These are phyloP conservation scores for Penicillium sp. DNA, from an alignment of 2,329 filamentous ascomycete genomes.

Conservation along the genomic window DNA sequence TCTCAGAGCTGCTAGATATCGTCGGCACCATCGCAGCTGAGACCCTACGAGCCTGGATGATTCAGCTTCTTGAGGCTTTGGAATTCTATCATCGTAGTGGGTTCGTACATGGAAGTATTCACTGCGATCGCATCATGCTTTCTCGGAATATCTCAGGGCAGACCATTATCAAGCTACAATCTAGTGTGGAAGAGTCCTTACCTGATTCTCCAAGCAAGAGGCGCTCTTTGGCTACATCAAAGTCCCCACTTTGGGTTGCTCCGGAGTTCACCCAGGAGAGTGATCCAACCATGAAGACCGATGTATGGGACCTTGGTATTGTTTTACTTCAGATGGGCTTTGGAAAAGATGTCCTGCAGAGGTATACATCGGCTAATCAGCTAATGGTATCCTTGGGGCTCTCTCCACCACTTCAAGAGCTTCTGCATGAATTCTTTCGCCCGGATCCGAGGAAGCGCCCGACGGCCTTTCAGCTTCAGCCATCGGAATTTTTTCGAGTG, in stretches of 20 bases:
- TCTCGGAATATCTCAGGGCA: constrained; percentile 64
- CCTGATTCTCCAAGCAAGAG: constrained; percentile 44
- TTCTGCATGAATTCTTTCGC: constrained; percentile 79
- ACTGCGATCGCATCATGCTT: constrained; percentile 71
- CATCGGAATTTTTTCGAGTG: constrained; percentile 46
- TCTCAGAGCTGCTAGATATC: constrained; percentile 75
- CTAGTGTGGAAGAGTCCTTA: constrained; percentile 47
- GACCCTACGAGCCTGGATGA: constrained; percentile 82
- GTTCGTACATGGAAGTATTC: constrained; percentile 75
- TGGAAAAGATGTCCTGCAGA: constrained; percentile 67
- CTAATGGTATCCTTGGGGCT: constrained; percentile 66
- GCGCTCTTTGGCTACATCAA: constrained; percentile 50
- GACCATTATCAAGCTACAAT: constrained; percentile 54
- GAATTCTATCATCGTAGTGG: constrained; percentile 82
- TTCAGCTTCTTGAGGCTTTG: constrained; percentile 81
- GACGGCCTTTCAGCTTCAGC: constrained; percentile 67
- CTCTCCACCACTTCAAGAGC: constrained; percentile 69
- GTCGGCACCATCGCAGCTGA: constrained; percentile 66
- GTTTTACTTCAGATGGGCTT: constrained; percentile 92
- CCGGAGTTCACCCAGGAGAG: constrained; percentile 65
- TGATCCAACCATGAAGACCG: constrained; percentile 64
- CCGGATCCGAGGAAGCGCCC: constrained; percentile 76
- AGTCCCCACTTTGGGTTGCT: constrained; percentile 75
- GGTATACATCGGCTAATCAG: constrained; percentile 71
- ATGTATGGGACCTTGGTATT: constrained; percentile 92